Conservation (phyloP, 2,329 filamentous ascomycete species). For the Fusarium sp. region DNA sequence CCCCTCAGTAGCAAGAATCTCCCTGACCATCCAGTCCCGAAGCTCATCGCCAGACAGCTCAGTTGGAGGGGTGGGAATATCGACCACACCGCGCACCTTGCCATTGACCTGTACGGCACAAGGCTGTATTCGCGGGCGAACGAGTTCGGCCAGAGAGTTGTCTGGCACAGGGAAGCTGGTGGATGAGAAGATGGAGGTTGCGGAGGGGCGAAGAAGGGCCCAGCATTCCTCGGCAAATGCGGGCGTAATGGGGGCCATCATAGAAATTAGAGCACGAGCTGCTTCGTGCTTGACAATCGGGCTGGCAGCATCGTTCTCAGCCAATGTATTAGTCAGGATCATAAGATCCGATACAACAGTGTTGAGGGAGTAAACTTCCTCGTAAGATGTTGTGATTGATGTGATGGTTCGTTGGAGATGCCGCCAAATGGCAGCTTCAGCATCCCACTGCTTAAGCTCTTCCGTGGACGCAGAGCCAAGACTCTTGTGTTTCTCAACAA, state of each 20-base stretch:
- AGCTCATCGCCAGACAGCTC: conserved; percentile 56
- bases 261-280: conserved; percentile 67
- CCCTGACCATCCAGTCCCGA: conserved; percentile 67
- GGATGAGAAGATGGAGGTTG: conserved; percentile 52
- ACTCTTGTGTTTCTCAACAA: conserved; percentile 47
- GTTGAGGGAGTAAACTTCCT: conserved; percentile 80
- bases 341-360: conserved; percentile 86
- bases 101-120: conserved; percentile 84
- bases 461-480: conserved; percentile 45
- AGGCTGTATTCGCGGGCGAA: conserved; percentile 59
- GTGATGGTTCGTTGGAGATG: conserved; percentile 73
- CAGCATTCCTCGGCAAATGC: conserved; percentile 86
- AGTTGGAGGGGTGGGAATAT: conserved; percentile 64
- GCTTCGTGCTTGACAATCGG: conserved; percentile 59
- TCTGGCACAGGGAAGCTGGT: conserved; percentile 69
- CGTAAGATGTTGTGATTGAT: conserved; percentile 74
- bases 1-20: conserved; percentile 69
- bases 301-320: conserved; percentile 54
- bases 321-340: conserved; percentile 76
- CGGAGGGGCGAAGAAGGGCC: conserved; percentile 61
- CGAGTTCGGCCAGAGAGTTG: conserved; percentile 55
- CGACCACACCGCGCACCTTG: conserved; percentile 75
- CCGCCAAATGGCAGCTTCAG: conserved; percentile 66
- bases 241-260: conserved; percentile 83
- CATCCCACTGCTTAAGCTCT: conserved; percentile 54